These are phyloP conservation scores for Volvox reticuliferus DNA, from an alignment of 139 green algal species.

Conservation along the genomic window DNA sequence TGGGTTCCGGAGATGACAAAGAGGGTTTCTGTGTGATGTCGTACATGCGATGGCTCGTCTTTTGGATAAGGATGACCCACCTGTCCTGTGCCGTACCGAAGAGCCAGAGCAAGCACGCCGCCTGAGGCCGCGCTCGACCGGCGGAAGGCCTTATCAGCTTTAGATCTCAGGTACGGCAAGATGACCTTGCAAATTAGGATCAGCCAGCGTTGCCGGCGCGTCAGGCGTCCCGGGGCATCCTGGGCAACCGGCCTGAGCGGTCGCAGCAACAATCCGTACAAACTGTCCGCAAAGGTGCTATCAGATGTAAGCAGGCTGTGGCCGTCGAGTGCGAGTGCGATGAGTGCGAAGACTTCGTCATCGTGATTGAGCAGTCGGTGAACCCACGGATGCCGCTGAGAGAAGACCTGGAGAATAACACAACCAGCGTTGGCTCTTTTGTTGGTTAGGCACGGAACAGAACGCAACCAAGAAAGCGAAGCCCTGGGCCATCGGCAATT, in stretches of 20 bases:
- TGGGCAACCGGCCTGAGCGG: background rate
- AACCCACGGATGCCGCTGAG: slow-evolving; percentile 70
- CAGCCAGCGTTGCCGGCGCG: slow-evolving; percentile 32
- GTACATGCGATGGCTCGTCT: background rate
- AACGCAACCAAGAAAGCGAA: too few relatives aligned
- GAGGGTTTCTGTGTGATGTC: background rate
- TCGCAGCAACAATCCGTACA: slow-evolving; percentile 81
- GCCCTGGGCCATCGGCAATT: too few relatives aligned
- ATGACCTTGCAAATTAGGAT: slow-evolving; percentile 61
- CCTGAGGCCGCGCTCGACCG: slow-evolving; percentile 19
- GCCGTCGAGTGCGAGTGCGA: slow-evolving; percentile 76
- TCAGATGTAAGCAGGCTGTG: slow-evolving; percentile 64
- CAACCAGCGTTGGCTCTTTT: too few relatives aligned
- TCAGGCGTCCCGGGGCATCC: background rate
- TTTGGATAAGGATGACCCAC: background rate
- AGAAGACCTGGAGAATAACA: slow-evolving; percentile 69
- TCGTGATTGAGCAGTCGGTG: slow-evolving; percentile 79
- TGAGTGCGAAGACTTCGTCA: slow-evolving; percentile 82
- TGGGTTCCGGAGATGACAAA: background rate
- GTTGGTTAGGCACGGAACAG: too few relatives aligned
- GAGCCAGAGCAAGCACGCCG: slow-evolving; percentile 52
- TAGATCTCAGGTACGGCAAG: slow-evolving; percentile 81
- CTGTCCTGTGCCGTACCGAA: slow-evolving; percentile 9
- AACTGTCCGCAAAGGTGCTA: slow-evolving; percentile 84
- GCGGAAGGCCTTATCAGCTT: slow-evolving; percentile 70